phyloP scores from a whole-genome alignment of 2,329 filamentous ascomycete species.

The Trichoderma simmonsii region DNA sequence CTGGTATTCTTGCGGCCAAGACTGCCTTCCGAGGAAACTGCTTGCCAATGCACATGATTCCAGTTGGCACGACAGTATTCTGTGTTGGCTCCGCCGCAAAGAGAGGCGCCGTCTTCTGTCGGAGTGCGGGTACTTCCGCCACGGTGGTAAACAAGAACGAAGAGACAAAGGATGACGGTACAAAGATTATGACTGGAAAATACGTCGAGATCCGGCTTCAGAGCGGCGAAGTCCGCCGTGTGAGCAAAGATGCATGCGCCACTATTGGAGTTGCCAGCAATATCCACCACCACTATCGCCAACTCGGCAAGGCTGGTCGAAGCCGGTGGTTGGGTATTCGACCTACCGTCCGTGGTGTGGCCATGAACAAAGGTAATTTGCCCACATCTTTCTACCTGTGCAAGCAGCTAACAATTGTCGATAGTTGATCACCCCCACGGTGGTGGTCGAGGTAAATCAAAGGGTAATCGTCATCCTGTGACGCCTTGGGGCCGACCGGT shows the following conservation, averaged over 20 bases:
- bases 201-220: constrained; percentile 84
- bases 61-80: constrained; percentile 87
- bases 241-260: constrained; percentile 88
- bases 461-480: constrained; percentile 93
- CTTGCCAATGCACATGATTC: constrained; percentile 91
- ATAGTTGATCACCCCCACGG: constrained; percentile 92
- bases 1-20: constrained; percentile 91
- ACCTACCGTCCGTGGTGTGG: constrained; percentile 92
- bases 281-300: constrained; percentile 81
- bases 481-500: constrained; percentile 96
- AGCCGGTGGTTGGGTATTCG: constrained; percentile 91
- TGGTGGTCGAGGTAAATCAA: constrained; percentile 98
- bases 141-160: constrained; percentile 88
- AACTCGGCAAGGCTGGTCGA: constrained; percentile 92
- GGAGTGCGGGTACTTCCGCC: constrained; percentile 90
- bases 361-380: constrained; percentile 87
- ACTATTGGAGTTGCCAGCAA: constrained; percentile 96
- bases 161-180: constrained; percentile 58
- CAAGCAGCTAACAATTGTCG: constrained; percentile 18
- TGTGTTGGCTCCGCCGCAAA: constrained; percentile 77
- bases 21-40: constrained; percentile 95
- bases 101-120: constrained; percentile 82
- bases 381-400: background rate
- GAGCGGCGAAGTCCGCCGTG: constrained; percentile 86
- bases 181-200: constrained; percentile 63